Evolutionary conservation across 495 filamentous ascomycete species (phyloP), one percentile per base, ranked within the genome.

Genomic region (Neurospora intermedia): DNA sequence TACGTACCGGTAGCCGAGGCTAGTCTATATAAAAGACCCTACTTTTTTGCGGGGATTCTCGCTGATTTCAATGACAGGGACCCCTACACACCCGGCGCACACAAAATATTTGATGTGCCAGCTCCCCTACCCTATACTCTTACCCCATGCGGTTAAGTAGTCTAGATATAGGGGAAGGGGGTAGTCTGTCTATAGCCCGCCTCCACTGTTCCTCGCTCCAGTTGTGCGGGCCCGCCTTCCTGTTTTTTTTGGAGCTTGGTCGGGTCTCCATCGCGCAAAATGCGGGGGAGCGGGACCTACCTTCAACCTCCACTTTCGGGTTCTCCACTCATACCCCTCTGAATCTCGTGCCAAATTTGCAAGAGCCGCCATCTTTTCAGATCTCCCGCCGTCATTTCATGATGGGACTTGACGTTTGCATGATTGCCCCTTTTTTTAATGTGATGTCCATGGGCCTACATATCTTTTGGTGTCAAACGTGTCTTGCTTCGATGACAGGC

Each of bases 231-330:
- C 6, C 54, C 54, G 54, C 54, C 35, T 62, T 62, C 27, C 2
- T 27, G 27, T 62, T 15, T 35, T 62, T 27, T 6, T 27, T 6
- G 38, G 38, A 39, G 18, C 43, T 70, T 69, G 27, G 35, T 38
- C 35, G 4, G n/a, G 13, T 18, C 39, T 69, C 70, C 39, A 48
- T 40, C 62, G 41, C 16, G 40, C 15, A n/a, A 42, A 70, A 75
- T 74, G 72, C 72, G 72, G 72, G 74, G 74, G 62, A 31, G 59
- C 71, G 54, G 38, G 31, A 38, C 35, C 35, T 38, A 38, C 35
- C 35, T 38, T 38, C 35, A 20, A 43, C 16, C 69, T 73, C 54
- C 54, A 66, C 54, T 66, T 66, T 66, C 27, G 54, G 27, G 54
- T 66, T 66, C 27, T 66, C 54, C 54, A 66, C 54, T 35, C 15